Conservation (phyloP, 768 basidiomycete species). For the Hysterangium stoloniferum region DNA sequence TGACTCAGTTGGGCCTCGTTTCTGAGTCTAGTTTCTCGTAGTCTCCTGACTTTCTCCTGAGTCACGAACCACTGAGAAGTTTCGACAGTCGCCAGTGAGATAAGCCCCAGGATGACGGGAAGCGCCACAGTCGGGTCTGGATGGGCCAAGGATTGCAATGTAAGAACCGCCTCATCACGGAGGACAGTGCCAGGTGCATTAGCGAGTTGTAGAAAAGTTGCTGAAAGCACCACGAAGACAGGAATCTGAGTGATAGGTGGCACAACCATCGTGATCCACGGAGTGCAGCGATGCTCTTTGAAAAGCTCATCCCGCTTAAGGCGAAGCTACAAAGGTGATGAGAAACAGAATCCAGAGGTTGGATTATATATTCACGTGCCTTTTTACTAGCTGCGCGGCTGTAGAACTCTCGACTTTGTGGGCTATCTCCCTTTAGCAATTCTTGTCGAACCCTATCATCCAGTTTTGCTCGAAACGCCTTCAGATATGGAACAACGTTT, state of each 20-base stretch:
- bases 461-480: constrained; percentile 2
- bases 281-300: constrained; percentile 47
- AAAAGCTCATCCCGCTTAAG: constrained; percentile 53
- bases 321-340: constrained; percentile 35
- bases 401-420: constrained; percentile 4
- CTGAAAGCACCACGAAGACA: constrained; percentile 59
- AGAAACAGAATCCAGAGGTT: too few relatives aligned
- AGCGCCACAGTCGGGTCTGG: constrained; percentile 63
- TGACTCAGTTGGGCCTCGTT: constrained; percentile 40
- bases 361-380: not conserved
- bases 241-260: constrained; percentile 65
- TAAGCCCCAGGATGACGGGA: constrained; percentile 62
- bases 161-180: constrained; percentile 71
- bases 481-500: constrained; percentile 7
- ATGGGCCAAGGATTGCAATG: constrained; percentile 61
- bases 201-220: constrained; percentile 48
- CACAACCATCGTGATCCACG: constrained; percentile 47
- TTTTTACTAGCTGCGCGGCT: not conserved
- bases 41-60: constrained; percentile 23
- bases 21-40: constrained; percentile 40
- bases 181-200: constrained; percentile 49
- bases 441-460: constrained; percentile 10
- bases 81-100: constrained; percentile 77
- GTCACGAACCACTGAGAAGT: constrained; percentile 67
- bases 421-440: not conserved